These are phyloP conservation scores for Mycosphaerella sp. DNA, from an alignment of 2,329 filamentous ascomycete genomes.

Conservation along the genomic window DNA sequence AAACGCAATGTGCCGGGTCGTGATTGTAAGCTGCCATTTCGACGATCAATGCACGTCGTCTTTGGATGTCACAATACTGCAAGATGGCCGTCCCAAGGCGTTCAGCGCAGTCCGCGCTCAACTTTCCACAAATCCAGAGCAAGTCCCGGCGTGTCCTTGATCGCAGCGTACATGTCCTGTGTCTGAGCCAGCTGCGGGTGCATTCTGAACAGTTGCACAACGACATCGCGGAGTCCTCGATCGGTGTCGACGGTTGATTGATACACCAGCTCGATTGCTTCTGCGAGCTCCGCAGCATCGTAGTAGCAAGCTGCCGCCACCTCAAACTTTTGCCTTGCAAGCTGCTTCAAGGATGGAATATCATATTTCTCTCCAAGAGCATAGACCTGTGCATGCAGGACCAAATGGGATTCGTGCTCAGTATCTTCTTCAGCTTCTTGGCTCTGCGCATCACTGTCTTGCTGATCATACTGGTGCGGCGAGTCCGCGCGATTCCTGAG, in stretches of 20 bases:
- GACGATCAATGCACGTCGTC: neutral
- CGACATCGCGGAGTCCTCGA: conserved; percentile 44
- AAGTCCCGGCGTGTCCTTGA: conserved; percentile 43
- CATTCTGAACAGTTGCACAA: conserved; percentile 44
- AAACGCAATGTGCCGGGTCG: neutral
- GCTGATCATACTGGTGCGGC: conserved; percentile 21
- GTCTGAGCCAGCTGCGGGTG: conserved; percentile 43
- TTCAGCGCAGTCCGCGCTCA: conserved; percentile 39
- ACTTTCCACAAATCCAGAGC: conserved; percentile 46
- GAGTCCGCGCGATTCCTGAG: conserved; percentile 13
- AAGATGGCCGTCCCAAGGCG: neutral
- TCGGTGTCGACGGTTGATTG: conserved; percentile 46
- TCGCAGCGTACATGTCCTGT: conserved; percentile 41
- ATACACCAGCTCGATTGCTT: conserved; percentile 46
- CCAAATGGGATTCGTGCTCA: conserved; percentile 39
- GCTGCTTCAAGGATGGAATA: conserved; percentile 42
- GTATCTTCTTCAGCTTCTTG: conserved; percentile 33
- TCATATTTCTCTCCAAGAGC: conserved; percentile 49
- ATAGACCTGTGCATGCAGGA: conserved; percentile 46
- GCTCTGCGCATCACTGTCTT: conserved; percentile 36
- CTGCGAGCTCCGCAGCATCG: conserved; percentile 42
- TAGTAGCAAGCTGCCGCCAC: conserved; percentile 41
- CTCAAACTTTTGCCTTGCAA: conserved; percentile 44
- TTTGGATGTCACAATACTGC: neutral
- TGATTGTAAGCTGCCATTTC: neutral